Evolutionary conservation across 495 filamentous ascomycete genomes (phyloP).

Genomic region (Bathelium albidoporum): DNA sequence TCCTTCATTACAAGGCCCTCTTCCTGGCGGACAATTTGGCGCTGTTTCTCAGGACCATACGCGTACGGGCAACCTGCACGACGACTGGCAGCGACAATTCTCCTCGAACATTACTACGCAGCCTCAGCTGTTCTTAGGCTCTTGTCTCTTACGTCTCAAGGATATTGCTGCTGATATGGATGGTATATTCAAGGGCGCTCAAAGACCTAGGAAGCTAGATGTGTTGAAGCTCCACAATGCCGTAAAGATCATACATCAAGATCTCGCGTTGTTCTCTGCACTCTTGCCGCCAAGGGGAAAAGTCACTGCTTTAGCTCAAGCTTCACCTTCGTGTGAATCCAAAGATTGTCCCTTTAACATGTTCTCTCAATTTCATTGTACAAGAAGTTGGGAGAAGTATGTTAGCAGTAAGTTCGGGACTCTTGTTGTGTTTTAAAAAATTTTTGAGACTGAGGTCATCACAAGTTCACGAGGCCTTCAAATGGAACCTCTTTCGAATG

Average conservation of each 20-base stretch:
- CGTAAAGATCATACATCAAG: not conserved
- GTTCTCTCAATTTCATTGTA: not conserved
- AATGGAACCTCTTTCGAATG: not conserved
- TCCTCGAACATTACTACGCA: not conserved
- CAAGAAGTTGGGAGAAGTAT: not conserved
- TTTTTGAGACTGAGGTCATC: not conserved
- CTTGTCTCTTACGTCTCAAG: not conserved
- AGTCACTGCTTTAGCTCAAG: not conserved
- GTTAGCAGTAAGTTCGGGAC: not conserved
- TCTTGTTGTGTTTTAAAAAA: not conserved
- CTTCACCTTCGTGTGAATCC: not conserved
- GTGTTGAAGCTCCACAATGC: not conserved
- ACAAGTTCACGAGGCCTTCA: not conserved
- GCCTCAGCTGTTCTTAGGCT: not conserved
- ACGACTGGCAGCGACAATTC: not conserved
- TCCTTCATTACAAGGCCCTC: not conserved
- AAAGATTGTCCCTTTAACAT: not conserved
- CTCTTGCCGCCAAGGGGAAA: not conserved
- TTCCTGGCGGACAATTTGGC: not conserved
- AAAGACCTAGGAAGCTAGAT: not conserved
- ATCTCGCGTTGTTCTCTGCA: not conserved
- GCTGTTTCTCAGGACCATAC: not conserved
- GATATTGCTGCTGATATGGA: not conserved
- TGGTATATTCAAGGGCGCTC: not conserved
- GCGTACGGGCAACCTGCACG: not conserved